Conservation (phyloP, 75 land plant genomes). For the Isoetes taiwanensis region DNA sequence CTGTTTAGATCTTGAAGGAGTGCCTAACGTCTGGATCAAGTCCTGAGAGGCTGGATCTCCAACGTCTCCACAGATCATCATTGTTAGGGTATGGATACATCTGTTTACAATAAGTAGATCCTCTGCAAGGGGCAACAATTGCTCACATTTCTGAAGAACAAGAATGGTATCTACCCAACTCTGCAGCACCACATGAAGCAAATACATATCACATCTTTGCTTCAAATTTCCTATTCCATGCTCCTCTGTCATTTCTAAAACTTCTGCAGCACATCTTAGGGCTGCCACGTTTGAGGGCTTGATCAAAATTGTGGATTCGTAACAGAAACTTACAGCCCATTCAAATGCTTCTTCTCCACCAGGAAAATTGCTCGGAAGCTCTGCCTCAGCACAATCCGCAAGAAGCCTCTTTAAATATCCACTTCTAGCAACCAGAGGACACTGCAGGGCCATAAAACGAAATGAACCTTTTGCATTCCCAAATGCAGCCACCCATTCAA, state of each 20-base stretch:
- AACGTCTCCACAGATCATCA: background rate
- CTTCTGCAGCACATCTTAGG: background rate
- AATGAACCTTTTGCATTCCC: background rate
- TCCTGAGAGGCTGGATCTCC: background rate
- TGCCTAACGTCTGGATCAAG: background rate
- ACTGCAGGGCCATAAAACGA: background rate
- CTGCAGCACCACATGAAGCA: background rate
- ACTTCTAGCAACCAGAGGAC: background rate
- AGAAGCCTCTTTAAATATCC: background rate
- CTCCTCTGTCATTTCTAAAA: background rate
- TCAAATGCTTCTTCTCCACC: background rate
- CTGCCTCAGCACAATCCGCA: background rate
- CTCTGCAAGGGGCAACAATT: conserved; percentile 1
- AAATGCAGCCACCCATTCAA: background rate
- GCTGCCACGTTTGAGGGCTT: background rate
- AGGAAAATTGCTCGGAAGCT: background rate
- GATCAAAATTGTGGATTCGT: background rate
- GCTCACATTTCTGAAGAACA: background rate
- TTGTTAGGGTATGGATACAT: background rate
- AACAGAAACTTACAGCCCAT: background rate
- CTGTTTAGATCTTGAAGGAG: conserved; percentile 20
- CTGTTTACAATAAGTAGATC: background rate
- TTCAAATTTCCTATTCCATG: background rate
- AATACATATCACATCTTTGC: background rate
- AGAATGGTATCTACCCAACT: background rate